Conservation (phyloP, 1,284 basidiomycete species). For the Microbotryum saponariae region DNA sequence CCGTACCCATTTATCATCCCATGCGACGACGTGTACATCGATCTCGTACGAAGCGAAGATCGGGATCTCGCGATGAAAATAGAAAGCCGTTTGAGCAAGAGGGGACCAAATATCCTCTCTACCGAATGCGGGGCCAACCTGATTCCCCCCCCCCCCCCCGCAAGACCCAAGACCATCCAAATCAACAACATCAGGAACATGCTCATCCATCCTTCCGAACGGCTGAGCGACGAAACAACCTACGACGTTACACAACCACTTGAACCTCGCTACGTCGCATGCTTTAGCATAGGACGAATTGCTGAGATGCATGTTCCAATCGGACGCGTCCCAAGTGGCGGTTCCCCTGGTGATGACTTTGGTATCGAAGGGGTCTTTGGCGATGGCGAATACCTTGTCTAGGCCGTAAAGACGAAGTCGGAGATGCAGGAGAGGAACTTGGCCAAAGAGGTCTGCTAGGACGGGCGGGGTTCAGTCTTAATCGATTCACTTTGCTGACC, state of each 20-base stretch:
- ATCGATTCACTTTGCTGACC: too few relatives aligned
- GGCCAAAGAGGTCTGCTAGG: slow-evolving; percentile 5
- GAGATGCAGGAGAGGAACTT: slow-evolving; percentile 14
- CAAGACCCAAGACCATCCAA: too few relatives aligned
- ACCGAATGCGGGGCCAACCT: slow-evolving; percentile 12
- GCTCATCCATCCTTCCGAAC: too few relatives aligned
- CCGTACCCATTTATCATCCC: slow-evolving; percentile 31
- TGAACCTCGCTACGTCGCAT: slow-evolving; percentile 21
- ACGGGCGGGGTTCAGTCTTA: too few relatives aligned
- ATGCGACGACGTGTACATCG: slow-evolving; percentile 13
- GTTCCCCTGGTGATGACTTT: slow-evolving; percentile 11
- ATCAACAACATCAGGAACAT: too few relatives aligned
- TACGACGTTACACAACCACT: slow-evolving; percentile 21
- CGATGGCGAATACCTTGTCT: slow-evolving; percentile 20
- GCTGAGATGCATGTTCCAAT: slow-evolving; percentile 30
- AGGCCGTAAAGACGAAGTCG: slow-evolving; percentile 13
- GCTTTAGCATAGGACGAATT: slow-evolving; percentile 26
- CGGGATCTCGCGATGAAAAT: slow-evolving; percentile 25
- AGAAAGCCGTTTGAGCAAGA: slow-evolving; percentile 18
- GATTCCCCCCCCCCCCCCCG: too few relatives aligned
- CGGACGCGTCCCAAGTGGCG: slow-evolving; percentile 7
- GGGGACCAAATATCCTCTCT: slow-evolving; percentile 14
- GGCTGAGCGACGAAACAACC: not conserved
- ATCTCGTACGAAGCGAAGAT: slow-evolving; percentile 21
- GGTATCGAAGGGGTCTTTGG: slow-evolving; percentile 15